A percentile compares a stretch with the other conserved stretches of the same genome.
These are phyloP conservation scores for Avicennia marina DNA, from an alignment of 257 asterid genomes.

Conservation along the genomic window DNA sequence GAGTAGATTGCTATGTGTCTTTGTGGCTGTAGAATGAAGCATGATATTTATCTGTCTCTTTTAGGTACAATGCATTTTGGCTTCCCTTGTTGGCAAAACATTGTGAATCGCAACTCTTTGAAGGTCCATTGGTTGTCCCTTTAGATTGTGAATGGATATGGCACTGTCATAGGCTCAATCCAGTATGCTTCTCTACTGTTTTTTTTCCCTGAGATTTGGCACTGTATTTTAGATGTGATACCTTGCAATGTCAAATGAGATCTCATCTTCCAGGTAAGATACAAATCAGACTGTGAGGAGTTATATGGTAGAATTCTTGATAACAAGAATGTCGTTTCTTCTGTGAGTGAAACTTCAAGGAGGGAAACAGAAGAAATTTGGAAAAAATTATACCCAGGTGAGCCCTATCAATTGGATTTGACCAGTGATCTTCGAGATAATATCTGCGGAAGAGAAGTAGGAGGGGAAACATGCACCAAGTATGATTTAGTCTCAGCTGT, in stretches of 20 bases:
- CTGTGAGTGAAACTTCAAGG: slow-evolving; percentile 34
- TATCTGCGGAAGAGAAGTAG: slow-evolving; percentile 15
- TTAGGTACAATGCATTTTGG: slow-evolving; percentile 86
- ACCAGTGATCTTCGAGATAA: slow-evolving; percentile 26
- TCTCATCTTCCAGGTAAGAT: slow-evolving; percentile 53
- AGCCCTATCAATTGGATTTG: slow-evolving; percentile 57
- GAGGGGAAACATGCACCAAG: slow-evolving; percentile 45
- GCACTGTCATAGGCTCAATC: slow-evolving; percentile 98
- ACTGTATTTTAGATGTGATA: slow-evolving; percentile 8
- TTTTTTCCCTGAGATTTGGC: background rate
- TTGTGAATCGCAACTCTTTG: slow-evolving; percentile 48
- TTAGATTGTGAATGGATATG: slow-evolving; percentile 98
- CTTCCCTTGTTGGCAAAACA: slow-evolving; percentile 90
- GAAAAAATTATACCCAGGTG: slow-evolving; percentile 56
- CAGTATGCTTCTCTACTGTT: slow-evolving; percentile 40
- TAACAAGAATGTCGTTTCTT: slow-evolving; percentile 61
- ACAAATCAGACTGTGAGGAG: slow-evolving; percentile 76
- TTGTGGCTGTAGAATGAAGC: background rate
- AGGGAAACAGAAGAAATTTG: slow-evolving; percentile 56
- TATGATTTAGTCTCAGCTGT: slow-evolving; percentile 83
- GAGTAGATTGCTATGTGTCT: too few species aligned
- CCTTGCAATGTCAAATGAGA: background rate
- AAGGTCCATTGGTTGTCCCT: slow-evolving; percentile 83
- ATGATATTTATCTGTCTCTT: slow-evolving; percentile 1
- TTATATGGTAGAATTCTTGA: slow-evolving; percentile 75